Base-by-base conservation (phyloP, 495 filamentous ascomycete species). In the Penicillium longicatenatum region DNA sequence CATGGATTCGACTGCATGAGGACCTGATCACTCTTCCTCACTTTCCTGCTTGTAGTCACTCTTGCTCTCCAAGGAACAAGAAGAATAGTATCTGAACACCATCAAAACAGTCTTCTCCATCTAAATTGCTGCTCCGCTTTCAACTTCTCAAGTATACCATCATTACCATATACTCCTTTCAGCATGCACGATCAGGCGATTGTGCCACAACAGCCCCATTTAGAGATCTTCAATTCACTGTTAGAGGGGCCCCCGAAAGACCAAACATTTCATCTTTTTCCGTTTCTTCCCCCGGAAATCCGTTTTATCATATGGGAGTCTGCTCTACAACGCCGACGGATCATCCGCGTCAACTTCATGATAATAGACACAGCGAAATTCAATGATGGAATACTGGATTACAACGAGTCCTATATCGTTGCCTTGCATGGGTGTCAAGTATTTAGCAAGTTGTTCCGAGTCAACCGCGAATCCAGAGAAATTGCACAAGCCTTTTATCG, bases 141-240 rank as follows among this genome's bases (percentile, higher is more conserved):
- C 16, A 39, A 20, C 41, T 21, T 20, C 20, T 1, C 20, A n/a
- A n/a, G n/a, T n/a, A 6, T 43, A 43, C n/a, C 16, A 19, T 17
- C 11, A 9, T 10, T 43, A 10, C 17, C 3, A 4, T 10, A 3
- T 22, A 5, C 43, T 22, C 22, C 43, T 22, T 1, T 21, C 43
- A 24, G 0, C 22, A 50, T 50, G 48, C 47, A 16, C 12, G 47
- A 50, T 31, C 47, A 31, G 47, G 47, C 47, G 5, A 50, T 50
- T 16, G 19, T 21, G 19, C 48, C 48, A 35, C 33, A 31, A 7
- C 26, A 11, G 22, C 45, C 45, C 9, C 48, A 50, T 10, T 7
- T 50, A 3, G 29, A 50, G 48, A 50, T 50, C 8, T 35, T 22
- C 48, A 39, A 50, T 17, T 10, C 12, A 22, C 30, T 50, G 6